A percentile compares a stretch with the other conserved stretches of the same genome.
Conservation (phyloP, 768 basidiomycete species). For the Pisolithus tinctorius region DNA sequence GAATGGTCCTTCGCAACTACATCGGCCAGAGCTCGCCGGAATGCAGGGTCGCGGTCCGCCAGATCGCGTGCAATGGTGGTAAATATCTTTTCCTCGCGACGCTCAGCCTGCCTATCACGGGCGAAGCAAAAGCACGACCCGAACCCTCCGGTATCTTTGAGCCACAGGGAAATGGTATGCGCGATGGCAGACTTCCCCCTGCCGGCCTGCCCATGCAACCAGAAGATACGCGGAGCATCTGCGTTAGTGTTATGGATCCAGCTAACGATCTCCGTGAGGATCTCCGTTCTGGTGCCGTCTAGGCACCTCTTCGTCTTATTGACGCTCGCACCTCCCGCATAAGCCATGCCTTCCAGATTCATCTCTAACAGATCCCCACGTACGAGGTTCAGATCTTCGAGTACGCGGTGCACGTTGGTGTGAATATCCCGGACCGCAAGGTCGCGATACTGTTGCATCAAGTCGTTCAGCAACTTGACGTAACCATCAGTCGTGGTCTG, state of each 20-base stretch:
- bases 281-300: neutral
- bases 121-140: neutral
- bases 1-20: neutral
- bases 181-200: neutral
- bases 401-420: neutral
- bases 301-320: neutral
- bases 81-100: neutral
- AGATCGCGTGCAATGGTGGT: neutral
- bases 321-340: neutral
- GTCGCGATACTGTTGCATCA: too few relatives aligned
- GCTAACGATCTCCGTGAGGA: neutral
- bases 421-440: neutral
- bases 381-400: neutral
- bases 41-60: neutral
- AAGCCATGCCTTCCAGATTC: neutral
- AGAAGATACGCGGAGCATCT: neutral
- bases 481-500: too few relatives aligned
- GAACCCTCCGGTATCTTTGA: neutral
- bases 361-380: too few relatives aligned
- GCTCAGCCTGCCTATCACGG: neutral
- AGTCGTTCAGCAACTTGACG: too few relatives aligned
- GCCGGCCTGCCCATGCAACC: neutral
- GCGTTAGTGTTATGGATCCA: neutral
- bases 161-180: neutral
- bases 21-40: neutral